phyloP scores from a whole-genome alignment of 495 filamentous ascomycete species.

The Penicillium antarcticum region DNA sequence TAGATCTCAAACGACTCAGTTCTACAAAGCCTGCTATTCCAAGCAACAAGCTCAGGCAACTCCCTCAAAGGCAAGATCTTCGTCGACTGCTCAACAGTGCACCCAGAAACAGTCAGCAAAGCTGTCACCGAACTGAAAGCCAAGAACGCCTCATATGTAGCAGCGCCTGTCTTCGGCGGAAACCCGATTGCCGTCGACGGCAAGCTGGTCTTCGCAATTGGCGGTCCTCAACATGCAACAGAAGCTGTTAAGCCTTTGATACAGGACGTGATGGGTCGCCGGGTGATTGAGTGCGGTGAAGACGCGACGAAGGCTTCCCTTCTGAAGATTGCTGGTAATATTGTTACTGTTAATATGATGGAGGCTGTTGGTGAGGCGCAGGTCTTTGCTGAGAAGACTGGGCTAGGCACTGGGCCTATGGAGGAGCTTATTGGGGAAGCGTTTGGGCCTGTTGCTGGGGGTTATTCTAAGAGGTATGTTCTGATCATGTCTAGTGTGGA shows the following conservation, averaged over 20 bases:
- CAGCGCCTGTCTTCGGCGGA: slow-evolving; percentile 46
- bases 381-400: slow-evolving; percentile 53
- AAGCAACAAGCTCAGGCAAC: slow-evolving; percentile 26
- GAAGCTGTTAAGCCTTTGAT: slow-evolving; percentile 41
- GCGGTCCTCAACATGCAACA: slow-evolving; percentile 33
- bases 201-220: slow-evolving; percentile 47
- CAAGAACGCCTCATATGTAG: slow-evolving; percentile 35
- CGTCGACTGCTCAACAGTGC: slow-evolving; percentile 48
- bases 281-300: slow-evolving; percentile 46
- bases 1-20: slow-evolving; percentile 44
- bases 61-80: slow-evolving; percentile 46
- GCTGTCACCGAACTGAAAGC: slow-evolving; percentile 33
- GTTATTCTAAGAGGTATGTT: slow-evolving; percentile 45
- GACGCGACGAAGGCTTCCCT: slow-evolving; percentile 44
- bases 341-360: slow-evolving; percentile 47
- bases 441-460: slow-evolving; percentile 48
- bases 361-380: slow-evolving; percentile 52
- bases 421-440: slow-evolving; percentile 50
- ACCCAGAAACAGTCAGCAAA: slow-evolving; percentile 35
- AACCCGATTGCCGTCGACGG: slow-evolving; percentile 42
- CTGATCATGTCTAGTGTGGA: neutral
- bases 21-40: slow-evolving; percentile 33
- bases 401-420: slow-evolving; percentile 47
- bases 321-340: slow-evolving; percentile 48
- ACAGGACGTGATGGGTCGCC: slow-evolving; percentile 43